Base-by-base conservation (phyloP, 768 basidiomycete genomes). In the Phlebiopsis flavidoalba region DNA sequence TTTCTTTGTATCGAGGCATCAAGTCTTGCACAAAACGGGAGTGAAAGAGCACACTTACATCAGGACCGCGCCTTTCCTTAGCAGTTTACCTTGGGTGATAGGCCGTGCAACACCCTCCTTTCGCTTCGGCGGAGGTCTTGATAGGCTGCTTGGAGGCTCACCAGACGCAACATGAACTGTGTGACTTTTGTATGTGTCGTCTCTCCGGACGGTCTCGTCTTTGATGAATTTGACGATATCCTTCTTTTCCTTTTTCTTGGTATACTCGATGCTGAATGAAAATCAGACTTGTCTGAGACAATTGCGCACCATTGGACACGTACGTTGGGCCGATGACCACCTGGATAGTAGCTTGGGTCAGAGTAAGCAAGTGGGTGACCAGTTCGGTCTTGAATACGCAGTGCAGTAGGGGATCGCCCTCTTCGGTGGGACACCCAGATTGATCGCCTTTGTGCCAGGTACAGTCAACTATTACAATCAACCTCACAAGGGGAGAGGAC, bases 311-410 rank as follows among this genome's bases (percentile, higher is more conserved):
- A 66, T 26, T 15, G 31, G 17, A 17, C 40, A 76, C 93, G 66
- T 70, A 96, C 95, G 80, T 82, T 17, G 95, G 89, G 0, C 83
- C 83, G 64, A 98, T 84, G 53, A 83, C 71, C 40, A 98, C 75
- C 63, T 77, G 86, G 57, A 93, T 83, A 62, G 83, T 85, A 1
- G 86, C 90, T 66, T 87, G 87, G 0, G 93, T 95, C 53, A 93
- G 74, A 57, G 87, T 88, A 59, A 95, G 76, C 36, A 99, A 81
- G 67, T 89, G 87, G 17, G 93, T 83, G 15, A 86, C 80, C 56
- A 99, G 79, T 70, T 99, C 97, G 0, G 97, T 98, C 82, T 99
- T 99, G 84, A 98, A 95, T 64, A 86, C 80, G 66, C 91, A 95
- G 63, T 85, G 89, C 69, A 99, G 81, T 60, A 98, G 79, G 0